Conservation (phyloP, 768 basidiomycete species). For the Tulasnella sp. region DNA sequence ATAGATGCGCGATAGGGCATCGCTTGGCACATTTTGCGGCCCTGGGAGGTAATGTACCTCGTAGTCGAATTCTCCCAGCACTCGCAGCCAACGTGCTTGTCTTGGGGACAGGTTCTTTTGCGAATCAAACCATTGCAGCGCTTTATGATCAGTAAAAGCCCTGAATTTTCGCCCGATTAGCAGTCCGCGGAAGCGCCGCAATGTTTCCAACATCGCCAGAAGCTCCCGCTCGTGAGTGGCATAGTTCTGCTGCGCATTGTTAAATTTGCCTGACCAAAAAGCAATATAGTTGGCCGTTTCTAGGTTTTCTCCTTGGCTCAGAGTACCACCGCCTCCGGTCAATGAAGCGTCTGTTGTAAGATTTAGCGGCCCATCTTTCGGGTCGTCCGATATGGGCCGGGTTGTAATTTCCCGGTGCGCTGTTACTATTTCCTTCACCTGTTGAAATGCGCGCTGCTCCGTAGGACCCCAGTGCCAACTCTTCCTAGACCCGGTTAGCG, state of each 20-base stretch:
- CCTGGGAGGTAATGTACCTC: conserved; percentile 27
- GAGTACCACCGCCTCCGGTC: conserved; percentile 2
- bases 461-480: conserved; percentile 3
- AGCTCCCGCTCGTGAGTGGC: conserved; percentile 32
- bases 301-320: conserved; percentile 18
- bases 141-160: conserved; percentile 31
- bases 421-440: conserved; percentile 10
- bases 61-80: conserved; percentile 27
- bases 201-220: conserved; percentile 27
- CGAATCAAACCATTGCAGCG: conserved; percentile 26
- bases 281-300: conserved; percentile 24
- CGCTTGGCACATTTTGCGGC: conserved; percentile 25
- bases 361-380: neutral
- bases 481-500: neutral
- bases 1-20: conserved; percentile 21
- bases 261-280: conserved; percentile 21
- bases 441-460: conserved; percentile 13
- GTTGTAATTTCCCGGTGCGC: neutral
- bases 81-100: conserved; percentile 32
- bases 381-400: neutral
- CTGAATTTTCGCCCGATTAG: conserved; percentile 22
- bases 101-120: conserved; percentile 28
- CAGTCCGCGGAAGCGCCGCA: conserved; percentile 23
- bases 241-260: conserved; percentile 24
- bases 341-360: conserved; percentile 12